These are phyloP conservation scores for Capsicum pubescens DNA, from an alignment of 257 asterid species.

Conservation along the genomic window DNA sequence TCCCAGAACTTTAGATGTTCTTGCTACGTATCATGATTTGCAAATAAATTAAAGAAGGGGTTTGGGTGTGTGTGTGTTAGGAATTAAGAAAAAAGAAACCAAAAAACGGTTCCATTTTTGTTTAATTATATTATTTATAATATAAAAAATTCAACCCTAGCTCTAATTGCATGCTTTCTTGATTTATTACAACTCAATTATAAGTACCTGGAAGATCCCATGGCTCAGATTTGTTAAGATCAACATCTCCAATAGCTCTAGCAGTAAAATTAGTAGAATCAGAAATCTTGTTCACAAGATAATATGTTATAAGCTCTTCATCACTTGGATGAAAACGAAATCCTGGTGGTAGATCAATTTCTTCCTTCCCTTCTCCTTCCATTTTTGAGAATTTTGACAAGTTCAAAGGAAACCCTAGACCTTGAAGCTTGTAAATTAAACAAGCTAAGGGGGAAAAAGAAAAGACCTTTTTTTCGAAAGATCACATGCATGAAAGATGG, in stretches of 20 bases:
- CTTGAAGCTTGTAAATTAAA: not conserved
- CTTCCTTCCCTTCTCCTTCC: conserved; percentile 66
- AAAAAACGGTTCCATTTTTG: not conserved
- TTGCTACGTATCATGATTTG: not conserved
- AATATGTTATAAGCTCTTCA: conserved; percentile 85
- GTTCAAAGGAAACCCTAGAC: conserved; percentile 46
- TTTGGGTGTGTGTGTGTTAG: too few species aligned
- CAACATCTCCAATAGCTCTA: conserved; percentile 87
- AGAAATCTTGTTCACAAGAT: conserved; percentile 73
- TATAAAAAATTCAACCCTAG: conserved; percentile 34
- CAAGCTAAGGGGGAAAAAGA: too few species aligned
- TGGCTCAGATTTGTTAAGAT: conserved; percentile 93
- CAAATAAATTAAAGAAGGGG: not conserved
- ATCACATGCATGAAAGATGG: too few species aligned
- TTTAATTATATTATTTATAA: not conserved
- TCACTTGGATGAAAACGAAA: conserved; percentile 89
- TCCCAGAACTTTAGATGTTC: not conserved
- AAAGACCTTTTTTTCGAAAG: too few species aligned
- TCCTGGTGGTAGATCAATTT: conserved; percentile 73
- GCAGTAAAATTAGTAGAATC: conserved; percentile 68
- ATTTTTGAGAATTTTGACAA: conserved; percentile 40
- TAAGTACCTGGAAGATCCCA: conserved; percentile 92
- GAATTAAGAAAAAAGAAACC: not conserved
- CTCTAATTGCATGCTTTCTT: not conserved
- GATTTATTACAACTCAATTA: not conserved